Percentiles rank a stretch among this genome's conserved stretches.
Evolutionary conservation across 768 basidiomycete genomes (phyloP).

Genomic region (Boletus vinaceobasis): DNA sequence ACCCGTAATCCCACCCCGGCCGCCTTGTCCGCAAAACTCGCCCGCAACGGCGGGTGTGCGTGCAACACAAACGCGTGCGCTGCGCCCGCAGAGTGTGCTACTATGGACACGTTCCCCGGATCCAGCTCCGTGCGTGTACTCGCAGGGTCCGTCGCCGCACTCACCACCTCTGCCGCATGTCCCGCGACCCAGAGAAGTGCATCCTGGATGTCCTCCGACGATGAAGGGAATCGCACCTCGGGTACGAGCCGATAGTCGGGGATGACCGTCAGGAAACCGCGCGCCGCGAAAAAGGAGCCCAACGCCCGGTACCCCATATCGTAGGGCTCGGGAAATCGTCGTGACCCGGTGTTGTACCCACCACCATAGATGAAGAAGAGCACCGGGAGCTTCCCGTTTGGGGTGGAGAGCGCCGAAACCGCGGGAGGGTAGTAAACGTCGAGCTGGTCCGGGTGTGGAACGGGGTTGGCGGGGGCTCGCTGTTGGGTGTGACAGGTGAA

Average conservation of each 20-base stretch:
- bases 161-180: conserved; percentile 28
- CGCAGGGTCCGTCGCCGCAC: neutral
- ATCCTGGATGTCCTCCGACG: conserved; percentile 56
- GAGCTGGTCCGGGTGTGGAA: conserved; percentile 38
- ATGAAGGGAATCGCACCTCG: conserved; percentile 50
- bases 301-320: conserved; percentile 55
- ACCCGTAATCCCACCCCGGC: conserved; percentile 28
- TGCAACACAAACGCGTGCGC: conserved; percentile 46
- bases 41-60: conserved; percentile 29
- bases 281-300: conserved; percentile 58
- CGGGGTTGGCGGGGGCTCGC: neutral
- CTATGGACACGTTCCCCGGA: conserved; percentile 41
- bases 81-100: conserved; percentile 65
- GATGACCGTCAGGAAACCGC: conserved; percentile 60
- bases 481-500: neutral
- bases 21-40: conserved; percentile 31
- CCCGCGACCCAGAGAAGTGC: conserved; percentile 52
- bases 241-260: conserved; percentile 69
- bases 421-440: conserved; percentile 62
- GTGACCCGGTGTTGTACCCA: conserved; percentile 51
- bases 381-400: conserved; percentile 39
- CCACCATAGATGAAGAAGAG: conserved; percentile 69
- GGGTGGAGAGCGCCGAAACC: conserved; percentile 19
- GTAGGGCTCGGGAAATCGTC: conserved; percentile 44
- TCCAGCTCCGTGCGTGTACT: conserved; percentile 32